Evolutionary conservation across 1,139 yeast genomes (phyloP).

Genomic region (Pichia sp.): DNA sequence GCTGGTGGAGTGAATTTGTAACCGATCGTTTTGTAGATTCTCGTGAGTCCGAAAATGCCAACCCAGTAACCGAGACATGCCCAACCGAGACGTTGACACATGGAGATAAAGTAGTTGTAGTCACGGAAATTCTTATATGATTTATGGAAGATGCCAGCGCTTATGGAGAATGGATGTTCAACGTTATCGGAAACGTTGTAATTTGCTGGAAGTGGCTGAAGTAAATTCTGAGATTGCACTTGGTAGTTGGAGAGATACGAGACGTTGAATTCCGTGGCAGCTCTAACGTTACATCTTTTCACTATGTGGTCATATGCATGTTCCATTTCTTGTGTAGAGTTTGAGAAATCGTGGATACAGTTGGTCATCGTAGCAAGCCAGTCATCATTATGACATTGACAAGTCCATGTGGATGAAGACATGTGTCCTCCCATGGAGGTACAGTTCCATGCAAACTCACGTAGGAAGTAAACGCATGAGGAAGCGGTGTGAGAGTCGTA

Average conservation of each 20-base stretch:
- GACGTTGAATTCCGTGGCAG: constrained; percentile 26
- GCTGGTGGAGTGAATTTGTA: constrained; percentile 3
- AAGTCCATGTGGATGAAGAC: constrained; percentile 24
- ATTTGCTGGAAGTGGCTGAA: background rate
- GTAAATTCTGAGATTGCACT: constrained; percentile 24
- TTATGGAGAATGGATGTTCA: constrained; percentile 25
- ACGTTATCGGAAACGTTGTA: constrained; percentile 16
- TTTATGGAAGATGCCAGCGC: constrained; percentile 26
- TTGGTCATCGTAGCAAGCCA: constrained; percentile 35
- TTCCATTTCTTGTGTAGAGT: constrained; percentile 21
- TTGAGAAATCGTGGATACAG: constrained; percentile 29
- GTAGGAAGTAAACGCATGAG: constrained; percentile 33
- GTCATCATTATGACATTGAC: constrained; percentile 33
- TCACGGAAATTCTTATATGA: constrained; percentile 30
- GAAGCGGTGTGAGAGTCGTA: constrained; percentile 24
- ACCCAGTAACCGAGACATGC: constrained; percentile 36
- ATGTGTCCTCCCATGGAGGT: constrained; percentile 25
- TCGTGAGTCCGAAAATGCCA: constrained; percentile 26
- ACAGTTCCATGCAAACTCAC: constrained; percentile 34
- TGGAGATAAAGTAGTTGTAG: constrained; percentile 25
- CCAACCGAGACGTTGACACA: constrained; percentile 32
- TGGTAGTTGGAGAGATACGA: constrained; percentile 27
- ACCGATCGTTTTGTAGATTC: constrained; percentile 14
- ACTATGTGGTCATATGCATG: constrained; percentile 33
- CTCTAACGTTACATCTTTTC: constrained; percentile 29